These are phyloP conservation scores for Diplodia mutila DNA, from an alignment of 2,329 filamentous ascomycete genomes.

Conservation along the genomic window DNA sequence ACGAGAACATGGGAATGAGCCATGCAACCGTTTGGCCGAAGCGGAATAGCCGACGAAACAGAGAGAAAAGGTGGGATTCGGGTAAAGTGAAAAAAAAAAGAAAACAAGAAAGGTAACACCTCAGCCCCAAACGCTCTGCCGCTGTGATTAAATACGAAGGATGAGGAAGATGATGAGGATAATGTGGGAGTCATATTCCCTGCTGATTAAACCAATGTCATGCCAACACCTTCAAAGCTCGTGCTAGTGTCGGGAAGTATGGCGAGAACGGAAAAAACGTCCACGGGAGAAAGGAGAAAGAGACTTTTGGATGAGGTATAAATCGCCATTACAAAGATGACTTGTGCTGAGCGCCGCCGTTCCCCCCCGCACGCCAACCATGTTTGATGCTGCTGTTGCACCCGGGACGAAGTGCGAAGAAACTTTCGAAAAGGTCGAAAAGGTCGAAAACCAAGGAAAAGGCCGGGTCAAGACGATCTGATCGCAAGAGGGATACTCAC, in stretches of 20 bases:
- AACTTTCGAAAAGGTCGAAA: not conserved
- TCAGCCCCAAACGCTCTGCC: not conserved
- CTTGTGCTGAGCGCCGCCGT: conserved; percentile 13
- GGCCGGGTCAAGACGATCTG: not conserved
- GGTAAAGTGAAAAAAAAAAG: not conserved
- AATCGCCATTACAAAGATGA: conserved; percentile 12
- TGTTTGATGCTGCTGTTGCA: not conserved
- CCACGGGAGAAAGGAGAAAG: not conserved
- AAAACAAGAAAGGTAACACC: not conserved
- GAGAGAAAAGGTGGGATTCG: not conserved
- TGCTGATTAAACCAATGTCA: not conserved
- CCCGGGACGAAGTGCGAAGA: not conserved
- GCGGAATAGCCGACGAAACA: not conserved
- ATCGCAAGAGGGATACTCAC: not conserved
- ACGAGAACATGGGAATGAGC: not conserved
- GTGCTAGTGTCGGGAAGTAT: not conserved
- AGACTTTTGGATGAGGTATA: conserved; percentile 15
- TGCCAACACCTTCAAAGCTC: not conserved
- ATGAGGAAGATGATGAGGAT: not conserved
- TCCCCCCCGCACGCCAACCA: conserved; percentile 4
- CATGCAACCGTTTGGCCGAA: not conserved
- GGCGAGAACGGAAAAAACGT: conserved; percentile 1
- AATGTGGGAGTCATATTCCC: not conserved
- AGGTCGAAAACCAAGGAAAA: not conserved
- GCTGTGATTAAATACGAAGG: conserved; percentile 12